Percentiles rank a stretch among this genome's conserved stretches.
phyloP scores from a whole-genome alignment of 2,329 filamentous ascomycete species.

The Cordyceps tenuipes region DNA sequence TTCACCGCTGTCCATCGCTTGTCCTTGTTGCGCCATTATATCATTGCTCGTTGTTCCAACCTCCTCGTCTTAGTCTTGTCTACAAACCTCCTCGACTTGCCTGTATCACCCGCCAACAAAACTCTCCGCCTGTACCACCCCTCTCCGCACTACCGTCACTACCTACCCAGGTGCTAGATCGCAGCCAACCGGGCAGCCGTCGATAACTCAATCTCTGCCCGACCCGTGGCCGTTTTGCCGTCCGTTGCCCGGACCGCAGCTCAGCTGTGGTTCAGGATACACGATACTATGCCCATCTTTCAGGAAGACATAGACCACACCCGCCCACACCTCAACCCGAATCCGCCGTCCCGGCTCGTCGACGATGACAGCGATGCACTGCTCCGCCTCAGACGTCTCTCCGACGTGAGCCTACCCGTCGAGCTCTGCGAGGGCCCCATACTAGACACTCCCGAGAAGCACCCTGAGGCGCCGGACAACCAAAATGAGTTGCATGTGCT shows the following conservation, averaged over 20 bases:
- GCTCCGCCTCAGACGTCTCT: slow-evolving; percentile 27
- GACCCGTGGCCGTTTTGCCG: slow-evolving; percentile 12
- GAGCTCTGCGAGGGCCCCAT: slow-evolving; percentile 54
- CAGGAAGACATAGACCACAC: slow-evolving; percentile 40
- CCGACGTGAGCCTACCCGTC: slow-evolving; percentile 53
- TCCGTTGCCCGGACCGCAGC: slow-evolving; percentile 17
- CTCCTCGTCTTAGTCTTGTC: background rate
- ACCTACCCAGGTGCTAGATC: background rate
- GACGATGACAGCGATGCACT: background rate
- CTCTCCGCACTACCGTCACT: background rate
- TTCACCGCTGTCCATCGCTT: slow-evolving; percentile 1
- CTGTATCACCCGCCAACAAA: background rate
- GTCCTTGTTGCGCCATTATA: background rate
- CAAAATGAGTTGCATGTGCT: slow-evolving; percentile 30
- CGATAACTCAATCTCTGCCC: background rate
- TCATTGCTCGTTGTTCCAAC: background rate
- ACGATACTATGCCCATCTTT: slow-evolving; percentile 47
- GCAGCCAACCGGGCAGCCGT: background rate
- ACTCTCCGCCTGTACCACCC: background rate
- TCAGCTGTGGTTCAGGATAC: slow-evolving; percentile 27
- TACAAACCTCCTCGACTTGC: background rate
- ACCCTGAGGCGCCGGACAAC: slow-evolving; percentile 14
- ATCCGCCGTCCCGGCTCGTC: slow-evolving; percentile 3
- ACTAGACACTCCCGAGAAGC: slow-evolving; percentile 31
- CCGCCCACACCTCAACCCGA: slow-evolving; percentile 16